Base-by-base conservation (phyloP, 805 yeast species). In the Zygosaccharomyces siamensis region DNA sequence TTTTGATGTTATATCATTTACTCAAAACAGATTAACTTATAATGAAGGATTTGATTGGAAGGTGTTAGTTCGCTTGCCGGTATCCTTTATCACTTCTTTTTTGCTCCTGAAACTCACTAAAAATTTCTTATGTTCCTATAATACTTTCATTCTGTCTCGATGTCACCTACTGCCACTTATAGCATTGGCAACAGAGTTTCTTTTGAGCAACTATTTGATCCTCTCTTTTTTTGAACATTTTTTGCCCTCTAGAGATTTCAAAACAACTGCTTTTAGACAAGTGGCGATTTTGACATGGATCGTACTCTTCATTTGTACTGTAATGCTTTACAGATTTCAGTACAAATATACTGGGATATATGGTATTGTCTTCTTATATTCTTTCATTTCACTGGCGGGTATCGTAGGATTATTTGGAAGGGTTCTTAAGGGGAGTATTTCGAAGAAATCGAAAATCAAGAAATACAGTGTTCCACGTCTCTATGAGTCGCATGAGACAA, bases 211-310 rank as follows among this genome's bases (percentile, higher is more conserved):
- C 60, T 85, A 81, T 59, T 33, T 76, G 3, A 50, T 84, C 12
- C 70, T 89, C 53, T 80, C 69, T 0, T 38, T 64, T 3, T 59
- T 65, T 14, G 64, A 70, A 40, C 48, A 59, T 14, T 32, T 73
- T 11, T 67, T 71, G 47, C 81, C 83, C 1, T 73, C 75, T 16
- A 77, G 74, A 50, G 83, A 81, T 56, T 81, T 80, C 56, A 84
- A 86, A 60, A 73, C 83, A 47, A 70, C 80, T 16, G 70, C 77
- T 2, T 62, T 83, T 2, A 57, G 82, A 20, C 84, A 85, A 63
- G 64, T 78, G 10, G 75, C 82, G 30, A 62, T 77, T 31, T 50
- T 77, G 3, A 68, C 76, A 49, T 89, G 96, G 95, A 46, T 74
- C 0, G 55, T 68, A 0, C 70, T 84, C 46, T 59, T 83, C 2